These are phyloP conservation scores for Epichloe elymi DNA, from an alignment of 2,329 filamentous ascomycete genomes.

Conservation along the genomic window DNA sequence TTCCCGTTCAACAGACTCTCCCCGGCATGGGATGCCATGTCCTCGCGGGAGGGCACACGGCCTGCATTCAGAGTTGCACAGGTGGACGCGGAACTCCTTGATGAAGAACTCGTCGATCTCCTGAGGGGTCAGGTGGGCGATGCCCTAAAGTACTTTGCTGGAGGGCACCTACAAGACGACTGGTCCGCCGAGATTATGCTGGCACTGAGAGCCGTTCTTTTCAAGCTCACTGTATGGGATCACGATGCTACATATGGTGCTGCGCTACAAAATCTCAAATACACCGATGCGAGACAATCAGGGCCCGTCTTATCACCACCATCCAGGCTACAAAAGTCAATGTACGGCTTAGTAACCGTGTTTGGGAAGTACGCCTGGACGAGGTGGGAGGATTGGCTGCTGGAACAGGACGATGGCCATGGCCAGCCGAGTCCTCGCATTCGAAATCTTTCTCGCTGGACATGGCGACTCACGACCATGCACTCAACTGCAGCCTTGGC, in stretches of 20 bases:
- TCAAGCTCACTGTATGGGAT: conserved; percentile 95
- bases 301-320: conserved; percentile 54
- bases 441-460: conserved; percentile 52
- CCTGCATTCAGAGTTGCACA: conserved; percentile 90
- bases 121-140: conserved; percentile 78
- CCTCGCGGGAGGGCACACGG: conserved; percentile 62
- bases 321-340: conserved; percentile 66
- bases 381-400: conserved; percentile 79
- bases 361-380: conserved; percentile 82
- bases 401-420: conserved; percentile 64
- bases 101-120: conserved; percentile 81
- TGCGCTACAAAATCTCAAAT: conserved; percentile 79
- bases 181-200: conserved; percentile 79
- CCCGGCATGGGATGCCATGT: conserved; percentile 55
- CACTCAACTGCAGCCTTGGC: conserved; percentile 72
- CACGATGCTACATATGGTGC: conserved; percentile 92
- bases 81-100: conserved; percentile 87
- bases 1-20: conserved; percentile 49
- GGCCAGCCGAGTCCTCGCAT: conserved; percentile 42
- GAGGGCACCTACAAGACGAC: conserved; percentile 63
- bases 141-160: conserved; percentile 74
- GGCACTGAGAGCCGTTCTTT: conserved; percentile 62
- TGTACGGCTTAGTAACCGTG: conserved; percentile 78
- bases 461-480: conserved; percentile 52
- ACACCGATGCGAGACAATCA: conserved; percentile 64